Conservation (phyloP, 331 rosid species). For the Quercus lobata region DNA sequence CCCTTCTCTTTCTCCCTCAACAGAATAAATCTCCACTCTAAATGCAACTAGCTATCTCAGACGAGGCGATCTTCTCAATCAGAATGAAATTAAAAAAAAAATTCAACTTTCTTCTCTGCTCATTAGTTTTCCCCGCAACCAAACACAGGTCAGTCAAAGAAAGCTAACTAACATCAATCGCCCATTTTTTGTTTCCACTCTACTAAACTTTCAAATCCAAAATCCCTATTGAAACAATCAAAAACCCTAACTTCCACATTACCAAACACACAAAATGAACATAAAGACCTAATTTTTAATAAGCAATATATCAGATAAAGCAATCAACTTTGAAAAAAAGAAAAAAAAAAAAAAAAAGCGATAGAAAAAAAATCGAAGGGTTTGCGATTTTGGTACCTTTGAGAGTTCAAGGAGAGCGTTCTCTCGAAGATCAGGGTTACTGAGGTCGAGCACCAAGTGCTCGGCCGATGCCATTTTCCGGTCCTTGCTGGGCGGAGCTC, state of each 20-base stretch:
- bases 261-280: too few relatives aligned
- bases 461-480: constrained; percentile 60
- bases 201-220: not conserved
- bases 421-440: constrained; percentile 75
- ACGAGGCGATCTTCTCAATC: not conserved
- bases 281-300: too few relatives aligned
- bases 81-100: not conserved
- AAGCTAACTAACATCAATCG: not conserved
- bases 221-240: not conserved
- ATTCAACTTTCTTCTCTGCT: not conserved
- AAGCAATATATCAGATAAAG: not conserved
- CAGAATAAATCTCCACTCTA: too few relatives aligned
- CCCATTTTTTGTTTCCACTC: not conserved
- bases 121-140: not conserved
- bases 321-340: not conserved
- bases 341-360: not conserved
- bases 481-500: constrained; percentile 38
- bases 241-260: too few relatives aligned
- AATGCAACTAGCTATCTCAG: not conserved
- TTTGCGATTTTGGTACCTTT: constrained; percentile 41
- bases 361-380: not conserved
- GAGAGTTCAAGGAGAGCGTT: constrained; percentile 76
- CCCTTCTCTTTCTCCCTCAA: not conserved
- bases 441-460: constrained; percentile 61
- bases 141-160: not conserved